phyloP scores from a whole-genome alignment of 768 basidiomycete species.

The Neoboletus magnificus region DNA sequence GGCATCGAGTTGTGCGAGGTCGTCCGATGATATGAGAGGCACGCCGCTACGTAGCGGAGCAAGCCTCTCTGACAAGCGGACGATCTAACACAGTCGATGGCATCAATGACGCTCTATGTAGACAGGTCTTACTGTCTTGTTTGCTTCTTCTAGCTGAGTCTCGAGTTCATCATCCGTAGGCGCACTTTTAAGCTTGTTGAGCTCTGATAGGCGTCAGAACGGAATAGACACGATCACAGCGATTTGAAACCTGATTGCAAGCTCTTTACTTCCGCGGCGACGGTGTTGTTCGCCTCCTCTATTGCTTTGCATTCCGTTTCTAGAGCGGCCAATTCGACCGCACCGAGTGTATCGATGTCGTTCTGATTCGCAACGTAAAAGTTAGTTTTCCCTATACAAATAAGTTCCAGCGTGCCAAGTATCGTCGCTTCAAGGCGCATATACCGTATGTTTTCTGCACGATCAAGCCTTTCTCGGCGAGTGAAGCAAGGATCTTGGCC shows the following conservation, averaged over 20 bases:
- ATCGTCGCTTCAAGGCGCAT: background rate
- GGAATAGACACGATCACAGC: background rate
- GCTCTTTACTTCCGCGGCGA: conserved; percentile 50
- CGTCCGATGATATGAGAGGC: conserved; percentile 65
- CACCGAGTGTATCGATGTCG: conserved; percentile 60
- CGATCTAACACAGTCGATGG: conserved; percentile 39
- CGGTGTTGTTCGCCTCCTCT: conserved; percentile 57
- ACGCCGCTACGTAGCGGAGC: conserved; percentile 61
- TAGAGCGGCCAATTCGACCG: conserved; percentile 57
- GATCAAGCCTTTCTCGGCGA: conserved; percentile 84
- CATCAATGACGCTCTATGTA: conserved; percentile 11
- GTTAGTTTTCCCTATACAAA: conserved; percentile 65
- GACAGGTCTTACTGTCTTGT: conserved; percentile 46
- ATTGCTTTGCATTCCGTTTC: conserved; percentile 55
- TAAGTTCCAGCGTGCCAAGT: background rate
- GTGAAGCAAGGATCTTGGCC: conserved; percentile 75
- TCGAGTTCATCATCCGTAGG: conserved; percentile 72
- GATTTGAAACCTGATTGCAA: conserved; percentile 26
- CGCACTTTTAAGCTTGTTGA: conserved; percentile 56
- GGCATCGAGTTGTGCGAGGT: conserved; percentile 61
- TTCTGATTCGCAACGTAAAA: conserved; percentile 87
- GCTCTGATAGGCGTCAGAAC: conserved; percentile 43
- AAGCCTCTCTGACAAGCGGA: conserved; percentile 47
- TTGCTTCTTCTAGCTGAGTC: conserved; percentile 47
- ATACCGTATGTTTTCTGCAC: conserved; percentile 82